Base-by-base conservation (phyloP, 2,329 filamentous ascomycete genomes). In the Xylariales sp. region DNA sequence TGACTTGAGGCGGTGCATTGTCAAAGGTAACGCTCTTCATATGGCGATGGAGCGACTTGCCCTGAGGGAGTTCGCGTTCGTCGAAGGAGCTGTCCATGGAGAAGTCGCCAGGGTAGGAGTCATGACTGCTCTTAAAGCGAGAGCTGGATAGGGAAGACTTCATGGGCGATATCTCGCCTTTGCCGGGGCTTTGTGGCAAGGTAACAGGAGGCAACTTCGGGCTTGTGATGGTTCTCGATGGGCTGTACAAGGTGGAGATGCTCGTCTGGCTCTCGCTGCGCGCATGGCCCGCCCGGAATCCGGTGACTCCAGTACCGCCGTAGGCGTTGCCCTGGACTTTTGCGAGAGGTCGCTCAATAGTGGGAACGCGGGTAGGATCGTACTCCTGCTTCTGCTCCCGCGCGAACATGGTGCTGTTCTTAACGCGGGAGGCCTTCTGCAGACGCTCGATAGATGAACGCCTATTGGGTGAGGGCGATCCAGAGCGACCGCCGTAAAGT, bases 21-120 rank as follows among this genome's bases (percentile, higher is more conserved):
- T 97, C 89, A 58, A 98, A 98, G 1, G 91, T 98, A 41, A 98
- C 93, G 54, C 90, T 96, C 72, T 98, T 98, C 33, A 88, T 83
- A 63, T 95, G 87, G 38, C 89, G 85, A 57, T 88, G 85, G 29
- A 89, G 72, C 11, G 73, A 75, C 47, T 78, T 80, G 38, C 85
- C 83, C 6, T 77, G 76, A 24, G 80, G 77, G 13, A 83, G 66
- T 36, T 81, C 65, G 29, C 69, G 69, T 29, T 83, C 76, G 25
- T 75, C 69, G 28, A 73, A 67, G 3, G 74, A 71, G 14, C 76
- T 74, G 29, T 86, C 81, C 5, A 80, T 78, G 14, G 83, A 81
- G 76, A 83, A 86, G 16, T 80, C 76, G 18, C 77, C 76, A 36
- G 66, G 79, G 44, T 87, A 79, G 7, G 78, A 76, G 52, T 90